These are phyloP conservation scores for Termitomyces sp. DNA, from an alignment of 768 basidiomycete species.

Conservation along the genomic window DNA sequence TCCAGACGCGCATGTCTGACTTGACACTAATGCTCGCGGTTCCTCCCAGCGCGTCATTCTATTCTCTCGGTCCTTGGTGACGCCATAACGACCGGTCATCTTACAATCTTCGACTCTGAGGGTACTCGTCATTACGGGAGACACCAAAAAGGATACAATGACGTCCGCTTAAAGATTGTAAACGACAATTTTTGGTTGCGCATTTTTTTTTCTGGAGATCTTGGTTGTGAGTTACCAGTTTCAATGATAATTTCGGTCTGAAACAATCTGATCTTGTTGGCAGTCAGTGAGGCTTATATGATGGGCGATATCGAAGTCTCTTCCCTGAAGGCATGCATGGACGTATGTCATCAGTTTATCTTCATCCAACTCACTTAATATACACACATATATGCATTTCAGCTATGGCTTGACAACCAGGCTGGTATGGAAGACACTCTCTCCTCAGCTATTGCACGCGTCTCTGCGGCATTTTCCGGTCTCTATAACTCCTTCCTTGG, in stretches of 20 bases:
- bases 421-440: conserved; percentile 53
- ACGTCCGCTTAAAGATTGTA: conserved; percentile 52
- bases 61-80: conserved; percentile 55
- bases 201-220: conserved; percentile 60
- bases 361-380: conserved; percentile 1
- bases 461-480: conserved; percentile 58
- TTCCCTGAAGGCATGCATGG: conserved; percentile 57
- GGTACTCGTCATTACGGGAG: conserved; percentile 58
- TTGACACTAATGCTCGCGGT: conserved; percentile 8
- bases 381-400: conserved; percentile 4
- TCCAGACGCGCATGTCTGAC: not conserved
- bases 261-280: conserved; percentile 13
- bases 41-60: conserved; percentile 52
- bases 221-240: conserved; percentile 50
- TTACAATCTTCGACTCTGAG: conserved; percentile 60
- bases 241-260: not conserved
- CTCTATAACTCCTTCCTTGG: conserved; percentile 70
- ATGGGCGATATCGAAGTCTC: conserved; percentile 63
- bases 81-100: conserved; percentile 54
- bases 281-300: conserved; percentile 77
- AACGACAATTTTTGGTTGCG: conserved; percentile 69
- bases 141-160: conserved; percentile 55
- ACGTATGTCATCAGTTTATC: conserved; percentile 39
- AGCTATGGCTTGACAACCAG: conserved; percentile 71
- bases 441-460: conserved; percentile 50